A percentile compares a stretch with the other conserved stretches of the same genome.
These are phyloP conservation scores for Jacaranda mimosifolia DNA, from an alignment of 257 asterid genomes.

Conservation along the genomic window DNA sequence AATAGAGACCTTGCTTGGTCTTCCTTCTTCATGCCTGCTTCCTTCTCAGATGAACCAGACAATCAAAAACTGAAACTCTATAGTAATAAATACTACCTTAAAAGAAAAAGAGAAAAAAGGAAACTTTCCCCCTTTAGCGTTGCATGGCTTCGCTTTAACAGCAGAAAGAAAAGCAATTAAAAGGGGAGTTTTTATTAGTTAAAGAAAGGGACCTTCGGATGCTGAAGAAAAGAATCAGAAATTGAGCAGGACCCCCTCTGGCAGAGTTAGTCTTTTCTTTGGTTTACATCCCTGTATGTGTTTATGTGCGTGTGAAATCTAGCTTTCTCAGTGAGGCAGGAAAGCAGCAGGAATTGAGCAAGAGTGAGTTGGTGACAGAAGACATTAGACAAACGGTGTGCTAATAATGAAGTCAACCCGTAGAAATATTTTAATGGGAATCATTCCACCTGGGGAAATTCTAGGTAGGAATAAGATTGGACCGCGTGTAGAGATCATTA, in stretches of 20 bases:
- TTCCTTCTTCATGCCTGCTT: slow-evolving; percentile 68
- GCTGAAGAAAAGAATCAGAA: slow-evolving; percentile 40
- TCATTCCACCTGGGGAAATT: not conserved
- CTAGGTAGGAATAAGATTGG: not conserved
- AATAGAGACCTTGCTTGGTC: slow-evolving; percentile 82
- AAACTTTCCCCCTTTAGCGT: not conserved
- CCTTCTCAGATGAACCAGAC: slow-evolving; percentile 16
- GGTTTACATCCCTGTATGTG: too few relatives aligned
- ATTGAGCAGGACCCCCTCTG: not conserved
- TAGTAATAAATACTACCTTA: not conserved
- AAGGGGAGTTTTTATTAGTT: not conserved
- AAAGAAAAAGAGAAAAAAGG: not conserved
- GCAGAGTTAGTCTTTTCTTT: not conserved
- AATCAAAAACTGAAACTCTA: not conserved
- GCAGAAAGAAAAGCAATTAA: slow-evolving; percentile 4
- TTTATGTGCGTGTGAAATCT: not conserved
- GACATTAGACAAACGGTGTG: not conserved
- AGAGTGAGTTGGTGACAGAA: slow-evolving; percentile 25
- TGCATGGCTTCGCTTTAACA: slow-evolving; percentile 24
- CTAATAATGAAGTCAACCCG: not conserved
- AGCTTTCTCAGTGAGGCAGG: not conserved
- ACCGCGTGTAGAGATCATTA: too few relatives aligned
- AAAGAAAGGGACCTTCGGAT: slow-evolving; percentile 10
- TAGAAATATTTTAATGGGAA: not conserved
- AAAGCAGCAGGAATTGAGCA: slow-evolving; percentile 3